These are phyloP conservation scores for Pterulicium gracile DNA, from an alignment of 1,284 basidiomycete species.

Conservation along the genomic window DNA sequence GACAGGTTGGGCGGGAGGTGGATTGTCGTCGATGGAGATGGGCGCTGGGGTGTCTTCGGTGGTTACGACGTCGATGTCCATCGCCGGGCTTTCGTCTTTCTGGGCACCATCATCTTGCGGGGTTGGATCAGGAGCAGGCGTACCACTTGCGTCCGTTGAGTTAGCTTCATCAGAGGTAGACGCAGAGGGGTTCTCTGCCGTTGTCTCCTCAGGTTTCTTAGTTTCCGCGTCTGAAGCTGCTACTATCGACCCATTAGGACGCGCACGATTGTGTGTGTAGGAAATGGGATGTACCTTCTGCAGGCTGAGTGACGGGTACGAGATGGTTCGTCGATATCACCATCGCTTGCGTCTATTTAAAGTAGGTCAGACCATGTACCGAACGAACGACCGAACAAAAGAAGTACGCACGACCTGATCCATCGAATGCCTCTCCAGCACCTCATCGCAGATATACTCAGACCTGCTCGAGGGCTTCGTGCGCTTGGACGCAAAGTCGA, in stretches of 20 bases:
- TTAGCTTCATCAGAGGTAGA: too few species aligned
- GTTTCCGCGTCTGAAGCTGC: too few species aligned
- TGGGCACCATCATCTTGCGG: too few species aligned
- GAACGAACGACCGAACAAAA: constrained; percentile 4
- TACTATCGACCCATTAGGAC: too few species aligned
- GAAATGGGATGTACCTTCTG: too few species aligned
- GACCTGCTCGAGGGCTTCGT: constrained; percentile 33
- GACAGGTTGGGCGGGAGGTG: constrained; percentile 3
- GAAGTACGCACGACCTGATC: constrained; percentile 48
- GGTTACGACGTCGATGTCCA: constrained; percentile 2
- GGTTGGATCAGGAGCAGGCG: too few species aligned
- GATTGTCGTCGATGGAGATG: constrained; percentile 9
- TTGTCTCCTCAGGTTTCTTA: too few species aligned
- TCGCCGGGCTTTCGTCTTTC: neutral
- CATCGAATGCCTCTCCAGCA: constrained; percentile 44
- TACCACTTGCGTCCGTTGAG: too few species aligned
- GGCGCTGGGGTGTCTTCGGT: neutral
- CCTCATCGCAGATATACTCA: constrained; percentile 66
- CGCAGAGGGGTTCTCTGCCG: too few species aligned
- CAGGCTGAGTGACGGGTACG: constrained; percentile 27
- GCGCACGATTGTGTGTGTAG: too few species aligned
- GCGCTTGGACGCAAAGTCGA: constrained; percentile 79
- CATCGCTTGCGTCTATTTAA: constrained; percentile 76
- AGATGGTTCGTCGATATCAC: constrained; percentile 78
- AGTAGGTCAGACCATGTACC: constrained; percentile 2